Base-by-base conservation (phyloP, 257 asterid genomes). In the Cruciata laevipes region DNA sequence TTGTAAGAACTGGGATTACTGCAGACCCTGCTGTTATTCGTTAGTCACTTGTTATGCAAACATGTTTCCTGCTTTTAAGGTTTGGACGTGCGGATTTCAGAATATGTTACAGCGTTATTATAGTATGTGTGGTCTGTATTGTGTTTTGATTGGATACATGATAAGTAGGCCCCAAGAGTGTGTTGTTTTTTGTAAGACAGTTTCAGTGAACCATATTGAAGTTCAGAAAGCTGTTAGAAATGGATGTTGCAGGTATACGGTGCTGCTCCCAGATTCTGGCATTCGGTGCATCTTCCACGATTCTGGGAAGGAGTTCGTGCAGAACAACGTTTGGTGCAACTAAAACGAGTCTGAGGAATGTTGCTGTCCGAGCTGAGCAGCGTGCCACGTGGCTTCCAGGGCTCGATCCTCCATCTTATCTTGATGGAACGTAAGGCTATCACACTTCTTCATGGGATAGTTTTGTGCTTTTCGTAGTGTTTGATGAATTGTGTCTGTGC, bases 371-470 rank as follows among this genome's bases (percentile, higher is more conserved):
- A 75, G 96, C 94, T 75, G 86, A 88, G 72, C 72, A 73, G 35
- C 92, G 97, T 3, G 96, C 94, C 13, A 88, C 95, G 24, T 91
- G 97, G 97, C 96, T 88, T 20, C 97, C 97, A 5, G 97, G 95
- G 35, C 88, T 88, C 18, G 95, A 88, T 82, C 94, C 96, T 71
- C 97, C 97, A 8, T 65, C 97, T 60, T 80, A 91, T 82, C 96
- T 91, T 53, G 85, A 91, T 68, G 97, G 95, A 85, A 88, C 91
- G 96, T 88, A 78, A 88, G 86, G 63, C 68, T 23, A 33, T 10
- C 25, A 0, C 42, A 1, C 60, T 61, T 53, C 60, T 53, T 16
- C 60, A 53, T 53, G 14, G 60, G 13, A 53, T n/a, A 38, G 21
- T 6, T 44, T 51, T 51, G 58, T 11, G 47, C 7, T 51, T 7